Evolutionary conservation across 768 basidiomycete species (phyloP), one percentile per base, ranked within the genome.

Genomic region (Rhodotorula graminis): DNA sequence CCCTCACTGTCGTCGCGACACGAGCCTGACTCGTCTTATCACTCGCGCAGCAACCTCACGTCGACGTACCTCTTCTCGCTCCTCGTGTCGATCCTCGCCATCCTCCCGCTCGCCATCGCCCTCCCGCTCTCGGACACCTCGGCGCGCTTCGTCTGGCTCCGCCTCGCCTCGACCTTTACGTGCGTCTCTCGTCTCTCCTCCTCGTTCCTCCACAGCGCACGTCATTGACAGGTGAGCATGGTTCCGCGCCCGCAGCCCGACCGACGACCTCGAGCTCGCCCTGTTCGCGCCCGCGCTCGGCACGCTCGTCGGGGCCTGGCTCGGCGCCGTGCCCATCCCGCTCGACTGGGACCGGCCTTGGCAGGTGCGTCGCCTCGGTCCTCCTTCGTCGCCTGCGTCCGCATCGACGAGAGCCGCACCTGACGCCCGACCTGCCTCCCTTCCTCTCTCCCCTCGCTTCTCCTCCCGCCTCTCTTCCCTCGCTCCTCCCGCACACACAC

Each of bases 301-400:
- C 53, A 83, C 90, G 0, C 74, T 90, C 56, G 42, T 88, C 29
- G 95, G 94, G 11, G 84, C 86, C 57, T 96, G 93, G 94, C 49
- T 85, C 23, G 93, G 93, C 25, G 87, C 86, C 18, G 84, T 94
- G 59, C 91, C 92, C 4, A 88, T 93, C 59, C 90, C 92, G 0
- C 86, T 98, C 27, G 95, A 98, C 81, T 98, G 95, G 95, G 93
- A 93, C 79, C 86, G 92, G 50, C 92, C 94, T 14, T 97, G 94
- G 94, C 95, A 97, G 89, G 93, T 91, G 65, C 68, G 86, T 82
- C 49, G 2, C 10, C 14, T 5, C 18, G 27, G 12, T 42, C 37
- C n/a, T 33, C 46, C 12, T 9, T 29, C 49, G 2, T 40, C 53
- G 46, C 61, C 19, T n/a, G n/a, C n/a, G n/a, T n/a, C n/a, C n/a